phyloP scores from a whole-genome alignment of 495 filamentous ascomycete species.

The Hypoxylon crocopeplum region DNA sequence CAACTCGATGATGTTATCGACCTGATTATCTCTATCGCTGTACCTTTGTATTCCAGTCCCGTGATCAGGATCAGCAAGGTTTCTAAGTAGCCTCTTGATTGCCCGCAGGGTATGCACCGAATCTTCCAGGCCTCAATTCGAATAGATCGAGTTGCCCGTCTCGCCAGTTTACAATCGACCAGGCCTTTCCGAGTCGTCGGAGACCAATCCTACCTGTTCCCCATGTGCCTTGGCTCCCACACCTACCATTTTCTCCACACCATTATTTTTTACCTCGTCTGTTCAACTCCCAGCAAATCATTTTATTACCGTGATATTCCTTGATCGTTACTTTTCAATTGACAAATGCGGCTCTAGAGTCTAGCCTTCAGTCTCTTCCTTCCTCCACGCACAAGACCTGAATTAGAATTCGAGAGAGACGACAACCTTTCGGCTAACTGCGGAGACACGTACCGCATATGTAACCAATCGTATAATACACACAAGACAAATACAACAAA shows the following conservation, averaged over 20 bases:
- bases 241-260: slow-evolving; percentile 39
- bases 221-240: slow-evolving; percentile 25
- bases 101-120: slow-evolving; percentile 16
- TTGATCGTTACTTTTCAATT: slow-evolving; percentile 10
- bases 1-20: too few species aligned
- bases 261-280: slow-evolving; percentile 19
- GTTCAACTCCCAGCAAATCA: slow-evolving; percentile 27
- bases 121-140: slow-evolving; percentile 26
- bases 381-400: not conserved
- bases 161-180: slow-evolving; percentile 23
- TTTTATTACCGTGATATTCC: slow-evolving; percentile 13
- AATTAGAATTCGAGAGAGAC: too few species aligned
- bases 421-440: slow-evolving; percentile 17
- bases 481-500: slow-evolving; percentile 10
- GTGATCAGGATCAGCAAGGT: too few species aligned
- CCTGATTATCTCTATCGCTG: not conserved
- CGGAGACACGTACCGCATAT: slow-evolving; percentile 10
- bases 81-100: too few species aligned
- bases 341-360: slow-evolving; percentile 23
- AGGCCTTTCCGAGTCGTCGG: slow-evolving; percentile 37
- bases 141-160: slow-evolving; percentile 14
- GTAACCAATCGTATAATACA: slow-evolving; percentile 14
- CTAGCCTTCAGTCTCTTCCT: slow-evolving; percentile 3
- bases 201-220: slow-evolving; percentile 36
- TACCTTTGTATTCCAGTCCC: slow-evolving; percentile 10